Conservation (phyloP, 208 protist genomes). For the Acanthamoeba castellanii region DNA sequence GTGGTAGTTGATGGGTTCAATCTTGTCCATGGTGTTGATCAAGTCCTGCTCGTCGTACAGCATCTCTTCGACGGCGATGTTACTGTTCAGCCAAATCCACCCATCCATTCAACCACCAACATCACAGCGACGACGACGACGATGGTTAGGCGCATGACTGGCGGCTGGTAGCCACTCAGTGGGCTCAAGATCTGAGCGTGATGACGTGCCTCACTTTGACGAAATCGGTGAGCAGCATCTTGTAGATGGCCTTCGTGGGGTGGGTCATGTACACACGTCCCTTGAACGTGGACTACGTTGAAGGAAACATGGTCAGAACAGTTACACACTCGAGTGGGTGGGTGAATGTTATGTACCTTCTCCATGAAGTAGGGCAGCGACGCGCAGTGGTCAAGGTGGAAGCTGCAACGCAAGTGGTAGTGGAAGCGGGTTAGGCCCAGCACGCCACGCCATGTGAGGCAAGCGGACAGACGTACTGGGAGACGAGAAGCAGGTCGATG, state of each 20-base stretch:
- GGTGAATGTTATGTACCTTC: constrained; percentile 38
- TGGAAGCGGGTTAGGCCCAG: neutral
- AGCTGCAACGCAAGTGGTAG: constrained; percentile 50
- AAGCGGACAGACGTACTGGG: constrained; percentile 92
- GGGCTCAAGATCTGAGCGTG: too few relatives aligned
- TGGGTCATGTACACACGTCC: constrained; percentile 98
- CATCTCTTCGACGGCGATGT: constrained; percentile 85
- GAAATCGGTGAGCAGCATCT: constrained; percentile 98
- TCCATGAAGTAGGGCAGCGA: constrained; percentile 97
- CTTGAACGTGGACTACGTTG: constrained; percentile 96
- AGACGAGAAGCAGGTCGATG: constrained; percentile 97
- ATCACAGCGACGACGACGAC: too few relatives aligned
- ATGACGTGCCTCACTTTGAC: constrained; percentile 93
- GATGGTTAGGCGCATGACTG: neutral
- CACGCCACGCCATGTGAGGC: neutral
- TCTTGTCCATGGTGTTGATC: constrained; percentile 94
- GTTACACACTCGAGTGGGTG: neutral
- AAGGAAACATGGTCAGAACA: neutral
- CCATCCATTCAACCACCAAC: too few relatives aligned
- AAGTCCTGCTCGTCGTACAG: constrained; percentile 96
- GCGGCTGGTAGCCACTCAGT: too few relatives aligned
- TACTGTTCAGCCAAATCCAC: constrained; percentile 68
- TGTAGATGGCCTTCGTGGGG: constrained; percentile 97
- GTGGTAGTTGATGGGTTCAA: constrained; percentile 98
- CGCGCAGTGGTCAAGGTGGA: constrained; percentile 98